phyloP scores from a whole-genome alignment of 2,329 filamentous ascomycete species.

The Penicillium decumbens region DNA sequence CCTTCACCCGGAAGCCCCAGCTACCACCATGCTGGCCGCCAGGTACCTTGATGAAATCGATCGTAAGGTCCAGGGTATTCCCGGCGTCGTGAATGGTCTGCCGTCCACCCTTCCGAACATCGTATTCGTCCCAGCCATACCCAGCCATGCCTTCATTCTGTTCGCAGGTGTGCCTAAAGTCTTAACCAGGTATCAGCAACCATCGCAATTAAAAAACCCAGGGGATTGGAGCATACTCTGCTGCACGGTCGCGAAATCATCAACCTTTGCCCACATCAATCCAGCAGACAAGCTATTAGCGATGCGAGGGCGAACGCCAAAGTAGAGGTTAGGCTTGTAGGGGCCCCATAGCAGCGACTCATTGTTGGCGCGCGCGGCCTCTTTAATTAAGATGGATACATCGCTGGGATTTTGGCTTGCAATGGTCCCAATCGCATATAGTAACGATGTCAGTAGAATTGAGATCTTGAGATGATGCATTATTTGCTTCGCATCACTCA shows the following conservation, averaged over 20 bases:
- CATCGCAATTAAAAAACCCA: neutral
- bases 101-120: slow-evolving; percentile 77
- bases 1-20: slow-evolving; percentile 87
- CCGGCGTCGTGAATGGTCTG: slow-evolving; percentile 87
- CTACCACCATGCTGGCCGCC: slow-evolving; percentile 80
- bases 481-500: slow-evolving; percentile 25
- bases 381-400: slow-evolving; percentile 35
- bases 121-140: slow-evolving; percentile 98
- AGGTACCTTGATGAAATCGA: slow-evolving; percentile 87
- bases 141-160: slow-evolving; percentile 90
- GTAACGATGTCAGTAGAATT: slow-evolving; percentile 26
- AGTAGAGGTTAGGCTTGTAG: slow-evolving; percentile 90
- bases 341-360: slow-evolving; percentile 92
- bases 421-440: slow-evolving; percentile 27
- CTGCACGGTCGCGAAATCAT: slow-evolving; percentile 71
- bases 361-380: slow-evolving; percentile 56
- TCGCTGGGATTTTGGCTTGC: slow-evolving; percentile 29
- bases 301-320: slow-evolving; percentile 77
- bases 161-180: slow-evolving; percentile 90
- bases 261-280: slow-evolving; percentile 82
- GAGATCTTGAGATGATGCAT: slow-evolving; percentile 32
- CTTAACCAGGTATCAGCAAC: slow-evolving; percentile 45
- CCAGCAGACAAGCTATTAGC: slow-evolving; percentile 77
- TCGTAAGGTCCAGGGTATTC: slow-evolving; percentile 86
- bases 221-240: slow-evolving; percentile 55